Base-by-base conservation (phyloP, 441 rosid species). In the Populus tomentosa region DNA sequence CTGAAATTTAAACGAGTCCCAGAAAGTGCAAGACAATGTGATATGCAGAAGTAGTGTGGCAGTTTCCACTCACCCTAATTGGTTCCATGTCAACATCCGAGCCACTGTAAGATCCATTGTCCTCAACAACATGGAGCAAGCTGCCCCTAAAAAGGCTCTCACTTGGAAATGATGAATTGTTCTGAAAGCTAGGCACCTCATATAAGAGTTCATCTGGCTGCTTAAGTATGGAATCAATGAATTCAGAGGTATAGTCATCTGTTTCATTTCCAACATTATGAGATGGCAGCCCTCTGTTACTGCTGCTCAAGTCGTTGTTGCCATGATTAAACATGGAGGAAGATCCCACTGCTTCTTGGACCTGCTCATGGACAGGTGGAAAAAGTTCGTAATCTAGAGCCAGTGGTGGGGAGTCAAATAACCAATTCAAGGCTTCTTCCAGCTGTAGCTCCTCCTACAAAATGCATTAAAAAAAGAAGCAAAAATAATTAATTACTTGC, bases 211-310 rank as follows among this genome's bases (percentile, higher is more conserved):
- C 95, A 38, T 70, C 86, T 0, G 88, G 62, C 73, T n/a, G 67
- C 50, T 85, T 82, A 65, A 91, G 84, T 75, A 88, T 50, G 6
- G 90, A 85, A 26, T 90, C 68, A 80, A 92, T 79, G 83, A 90
- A 89, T 71, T 81, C 77, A 0, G 88, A 68, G 24, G 86, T 71
- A 72, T 73, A 64, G 38, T 79, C 74, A 35, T 88, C 88, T 3
- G 71, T 4, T 59, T 86, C 86, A 42, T 88, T 86, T 50, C 86
- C 50, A 68, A 70, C 86, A 21, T 74, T 71, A 69, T 69, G 80
- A 61, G 76, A 28, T 75, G 66, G 83, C 69, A 74, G 74, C 6
- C 36, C 84, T 73, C 38, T 42, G 23, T 79, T 32, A 71, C 40
- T 32, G 56, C 20, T 50, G 75, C 56, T 28, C 30, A 28, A 46